Conservation (phyloP, 768 basidiomycete genomes). For the Agaricus subrufescens region DNA sequence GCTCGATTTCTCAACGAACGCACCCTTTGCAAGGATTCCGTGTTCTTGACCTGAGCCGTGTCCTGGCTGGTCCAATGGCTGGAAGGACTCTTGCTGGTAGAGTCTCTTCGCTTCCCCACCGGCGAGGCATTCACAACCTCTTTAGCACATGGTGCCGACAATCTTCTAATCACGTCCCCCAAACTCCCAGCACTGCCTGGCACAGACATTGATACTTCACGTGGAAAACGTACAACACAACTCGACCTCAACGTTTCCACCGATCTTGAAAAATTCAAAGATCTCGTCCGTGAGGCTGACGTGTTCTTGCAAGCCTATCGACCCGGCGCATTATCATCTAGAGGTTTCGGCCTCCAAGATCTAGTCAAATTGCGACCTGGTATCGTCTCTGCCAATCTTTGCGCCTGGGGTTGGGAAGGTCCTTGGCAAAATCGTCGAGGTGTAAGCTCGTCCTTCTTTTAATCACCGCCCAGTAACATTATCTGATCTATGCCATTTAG, state of each 20-base stretch:
- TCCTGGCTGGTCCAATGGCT: conserved; percentile 54
- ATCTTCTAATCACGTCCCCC: conserved; percentile 51
- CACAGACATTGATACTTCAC: conserved; percentile 54
- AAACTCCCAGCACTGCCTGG: conserved; percentile 45
- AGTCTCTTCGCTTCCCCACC: background rate
- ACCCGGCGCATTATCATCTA: conserved; percentile 41
- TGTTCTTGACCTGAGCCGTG: conserved; percentile 55
- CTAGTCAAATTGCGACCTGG: conserved; percentile 36
- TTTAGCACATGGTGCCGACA: conserved; percentile 54
- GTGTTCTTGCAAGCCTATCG: conserved; percentile 63
- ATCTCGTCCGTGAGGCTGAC: conserved; percentile 38
- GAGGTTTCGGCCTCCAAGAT: conserved; percentile 43
- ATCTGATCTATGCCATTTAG: conserved; percentile 21
- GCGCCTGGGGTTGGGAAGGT: conserved; percentile 55
- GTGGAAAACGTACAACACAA: conserved; percentile 60
- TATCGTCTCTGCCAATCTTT: conserved; percentile 49
- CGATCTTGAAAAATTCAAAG: conserved; percentile 28
- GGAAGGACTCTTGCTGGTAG: conserved; percentile 54
- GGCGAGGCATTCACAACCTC: too few relatives aligned
- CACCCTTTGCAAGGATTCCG: conserved; percentile 45
- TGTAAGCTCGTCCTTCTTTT: conserved; percentile 22
- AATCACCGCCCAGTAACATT: background rate
- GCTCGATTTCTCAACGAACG: conserved; percentile 9
- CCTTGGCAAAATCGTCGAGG: conserved; percentile 52
- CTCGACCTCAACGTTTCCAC: conserved; percentile 38